A percentile compares a stretch with the other conserved stretches of the same genome.
Evolutionary conservation across 441 rosid species (phyloP).

Genomic region (Pelargonium myrrhifolium): DNA sequence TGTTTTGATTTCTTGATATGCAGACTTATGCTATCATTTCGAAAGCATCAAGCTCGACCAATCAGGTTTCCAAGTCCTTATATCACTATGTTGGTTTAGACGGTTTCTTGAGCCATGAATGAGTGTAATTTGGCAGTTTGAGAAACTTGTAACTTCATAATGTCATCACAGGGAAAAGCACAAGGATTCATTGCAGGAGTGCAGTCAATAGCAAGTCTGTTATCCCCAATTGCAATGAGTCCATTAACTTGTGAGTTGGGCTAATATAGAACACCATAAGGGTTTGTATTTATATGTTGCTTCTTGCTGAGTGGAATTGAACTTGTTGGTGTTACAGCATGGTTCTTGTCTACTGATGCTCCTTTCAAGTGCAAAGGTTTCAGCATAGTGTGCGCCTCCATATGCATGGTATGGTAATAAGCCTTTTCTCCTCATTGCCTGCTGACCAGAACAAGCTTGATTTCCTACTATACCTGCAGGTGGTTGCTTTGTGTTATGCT

Average conservation of each 20-base stretch:
- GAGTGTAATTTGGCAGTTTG: too few relatives aligned
- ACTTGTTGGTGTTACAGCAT: constrained; percentile 27
- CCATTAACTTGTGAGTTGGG: constrained; percentile 43
- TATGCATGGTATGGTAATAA: constrained; percentile 35
- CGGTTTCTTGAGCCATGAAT: too few relatives aligned
- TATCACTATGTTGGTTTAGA: too few relatives aligned
- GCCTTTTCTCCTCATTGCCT: neutral
- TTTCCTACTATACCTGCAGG: too few relatives aligned
- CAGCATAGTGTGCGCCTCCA: constrained; percentile 41
- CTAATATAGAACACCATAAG: neutral
- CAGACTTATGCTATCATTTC: constrained; percentile 58
- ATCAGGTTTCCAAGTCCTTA: constrained; percentile 33
- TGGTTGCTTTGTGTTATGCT: too few relatives aligned
- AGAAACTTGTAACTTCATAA: too few relatives aligned
- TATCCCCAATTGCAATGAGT: constrained; percentile 50
- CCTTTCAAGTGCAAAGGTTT: constrained; percentile 55
- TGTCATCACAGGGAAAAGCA: constrained; percentile 38
- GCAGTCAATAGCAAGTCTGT: constrained; percentile 39
- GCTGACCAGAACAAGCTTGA: neutral
- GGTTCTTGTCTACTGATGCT: constrained; percentile 36
- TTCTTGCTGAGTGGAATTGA: constrained; percentile 1
- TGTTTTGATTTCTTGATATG: neutral
- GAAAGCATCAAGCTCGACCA: constrained; percentile 36
- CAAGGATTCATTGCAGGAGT: constrained; percentile 56
- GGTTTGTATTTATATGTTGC: too few relatives aligned